phyloP scores from a whole-genome alignment of 2,329 filamentous ascomycete genomes.

The Neonectria sp. region DNA sequence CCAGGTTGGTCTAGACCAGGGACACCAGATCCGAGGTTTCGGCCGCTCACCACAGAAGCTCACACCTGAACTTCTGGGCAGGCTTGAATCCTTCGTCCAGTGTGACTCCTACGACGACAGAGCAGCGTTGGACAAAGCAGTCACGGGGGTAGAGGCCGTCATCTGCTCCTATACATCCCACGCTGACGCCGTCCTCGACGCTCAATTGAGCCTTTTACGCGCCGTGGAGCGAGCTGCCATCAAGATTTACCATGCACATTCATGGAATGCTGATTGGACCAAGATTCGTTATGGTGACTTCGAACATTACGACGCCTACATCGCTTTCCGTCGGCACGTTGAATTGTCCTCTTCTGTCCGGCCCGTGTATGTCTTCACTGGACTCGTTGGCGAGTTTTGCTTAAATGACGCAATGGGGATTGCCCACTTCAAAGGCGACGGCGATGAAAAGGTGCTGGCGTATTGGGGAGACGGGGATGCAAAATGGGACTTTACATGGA shows the following conservation, averaged over 20 bases:
- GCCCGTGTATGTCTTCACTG: too few species aligned
- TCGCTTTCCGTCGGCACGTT: too few species aligned
- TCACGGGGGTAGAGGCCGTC: background rate
- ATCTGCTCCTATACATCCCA: background rate
- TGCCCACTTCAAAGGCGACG: too few species aligned
- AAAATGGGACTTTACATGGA: too few species aligned
- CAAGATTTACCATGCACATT: background rate
- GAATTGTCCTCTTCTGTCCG: too few species aligned
- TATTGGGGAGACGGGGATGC: too few species aligned
- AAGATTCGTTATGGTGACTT: too few species aligned
- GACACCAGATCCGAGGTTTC: background rate
- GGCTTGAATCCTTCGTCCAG: background rate
- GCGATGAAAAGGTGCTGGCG: too few species aligned
- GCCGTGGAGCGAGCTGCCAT: background rate
- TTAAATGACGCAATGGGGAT: too few species aligned
- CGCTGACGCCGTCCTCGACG: background rate
- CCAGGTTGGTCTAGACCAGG: background rate
- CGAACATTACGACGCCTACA: too few species aligned
- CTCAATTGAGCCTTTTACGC: background rate
- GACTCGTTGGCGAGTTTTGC: too few species aligned
- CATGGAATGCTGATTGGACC: background rate
- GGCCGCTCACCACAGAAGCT: background rate
- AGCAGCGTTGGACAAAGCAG: background rate
- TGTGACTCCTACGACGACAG: background rate
- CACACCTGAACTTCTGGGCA: background rate